Percentiles rank a stretch among this genome's conserved stretches.
Conservation (phyloP, 73 alveolate species). For the Paraurostyla sp. region DNA sequence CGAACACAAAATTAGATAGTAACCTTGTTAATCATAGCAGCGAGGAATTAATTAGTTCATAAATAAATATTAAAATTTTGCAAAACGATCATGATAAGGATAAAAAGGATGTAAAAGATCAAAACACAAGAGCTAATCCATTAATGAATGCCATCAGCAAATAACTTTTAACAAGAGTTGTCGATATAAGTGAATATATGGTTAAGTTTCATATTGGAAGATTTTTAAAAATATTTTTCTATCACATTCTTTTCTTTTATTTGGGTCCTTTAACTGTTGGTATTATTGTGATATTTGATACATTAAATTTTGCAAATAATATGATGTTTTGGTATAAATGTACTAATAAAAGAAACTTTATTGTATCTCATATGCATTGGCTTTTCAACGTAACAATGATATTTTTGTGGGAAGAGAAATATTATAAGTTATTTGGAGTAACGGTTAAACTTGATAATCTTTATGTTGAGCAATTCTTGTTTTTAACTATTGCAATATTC, state of each 20-base stretch:
- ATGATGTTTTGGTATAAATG: not conserved
- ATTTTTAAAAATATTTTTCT: not conserved
- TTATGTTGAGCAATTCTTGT: slow-evolving; percentile 24
- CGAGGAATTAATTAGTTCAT: too few species aligned
- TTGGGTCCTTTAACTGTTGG: not conserved
- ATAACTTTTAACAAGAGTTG: not conserved
- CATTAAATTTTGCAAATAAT: not conserved
- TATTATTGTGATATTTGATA: not conserved
- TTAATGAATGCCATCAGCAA: not conserved
- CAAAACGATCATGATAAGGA: not conserved
- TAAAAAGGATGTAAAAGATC: not conserved
- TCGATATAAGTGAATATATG: slow-evolving; percentile 14
- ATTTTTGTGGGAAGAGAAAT: not conserved
- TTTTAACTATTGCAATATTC: not conserved
- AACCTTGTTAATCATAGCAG: too few species aligned
- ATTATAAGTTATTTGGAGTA: not conserved
- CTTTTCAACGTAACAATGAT: not conserved
- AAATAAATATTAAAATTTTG: too few species aligned
- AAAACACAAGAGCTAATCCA: not conserved
- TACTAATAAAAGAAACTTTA: not conserved
- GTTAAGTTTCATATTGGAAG: not conserved
- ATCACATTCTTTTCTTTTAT: not conserved
- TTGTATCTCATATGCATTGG: not conserved
- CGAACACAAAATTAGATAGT: too few species aligned
- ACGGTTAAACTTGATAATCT: not conserved